Evolutionary conservation across 78 protist genomes (phyloP).

Genomic region (Tieghemostelium lacteum): DNA sequence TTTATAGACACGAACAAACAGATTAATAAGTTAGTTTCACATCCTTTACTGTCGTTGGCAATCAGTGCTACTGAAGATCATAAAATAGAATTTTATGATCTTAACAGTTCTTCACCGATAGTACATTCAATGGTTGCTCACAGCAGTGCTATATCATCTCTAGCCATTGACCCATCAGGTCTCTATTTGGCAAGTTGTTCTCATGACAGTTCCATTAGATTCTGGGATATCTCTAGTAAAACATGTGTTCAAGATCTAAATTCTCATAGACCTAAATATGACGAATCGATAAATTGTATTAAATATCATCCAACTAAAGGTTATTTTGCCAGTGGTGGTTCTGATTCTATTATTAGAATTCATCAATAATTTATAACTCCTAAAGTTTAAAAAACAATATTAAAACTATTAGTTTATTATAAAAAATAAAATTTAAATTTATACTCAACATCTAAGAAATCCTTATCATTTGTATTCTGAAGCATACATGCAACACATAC

Average conservation of each 20-base stretch:
- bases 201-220: conserved; percentile 82
- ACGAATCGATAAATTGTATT: conserved; percentile 76
- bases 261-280: conserved; percentile 65
- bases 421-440: too few relatives aligned
- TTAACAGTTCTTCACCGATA: not conserved
- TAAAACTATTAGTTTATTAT: too few relatives aligned
- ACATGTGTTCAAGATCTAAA: conserved; percentile 67
- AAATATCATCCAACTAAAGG: conserved; percentile 77
- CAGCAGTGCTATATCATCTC: conserved; percentile 61
- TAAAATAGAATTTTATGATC: conserved; percentile 57
- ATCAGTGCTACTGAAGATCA: conserved; percentile 72
- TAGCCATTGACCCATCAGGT: conserved; percentile 76
- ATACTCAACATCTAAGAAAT: too few relatives aligned
- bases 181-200: conserved; percentile 61
- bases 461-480: too few relatives aligned
- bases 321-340: conserved; percentile 83
- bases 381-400: too few relatives aligned
- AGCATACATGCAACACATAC: too few relatives aligned
- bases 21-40: conserved; percentile 54
- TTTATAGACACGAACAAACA: not conserved
- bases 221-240: conserved; percentile 80
- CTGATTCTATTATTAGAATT: conserved; percentile 69
- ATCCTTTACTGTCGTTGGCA: conserved; percentile 40
- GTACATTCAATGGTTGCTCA: conserved; percentile 85
- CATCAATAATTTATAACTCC: conserved; percentile 24